Conservation (phyloP, 1,139 yeast species). For the Scheffersomyces segobiensis region DNA sequence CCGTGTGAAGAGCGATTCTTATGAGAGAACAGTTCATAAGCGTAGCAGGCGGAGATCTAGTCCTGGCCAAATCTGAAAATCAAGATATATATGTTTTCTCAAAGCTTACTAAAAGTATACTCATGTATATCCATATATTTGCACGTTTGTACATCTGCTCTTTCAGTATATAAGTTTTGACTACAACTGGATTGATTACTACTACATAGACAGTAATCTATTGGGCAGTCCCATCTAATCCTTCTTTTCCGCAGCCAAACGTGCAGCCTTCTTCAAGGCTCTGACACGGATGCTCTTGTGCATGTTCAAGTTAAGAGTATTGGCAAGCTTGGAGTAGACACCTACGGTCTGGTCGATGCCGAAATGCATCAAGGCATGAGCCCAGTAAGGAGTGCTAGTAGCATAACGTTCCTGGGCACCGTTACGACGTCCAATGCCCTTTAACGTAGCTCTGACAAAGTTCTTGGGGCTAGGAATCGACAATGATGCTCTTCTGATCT, state of each 20-base stretch:
- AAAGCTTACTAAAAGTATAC: too few species aligned
- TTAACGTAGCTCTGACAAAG: constrained; percentile 72
- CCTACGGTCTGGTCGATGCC: constrained; percentile 78
- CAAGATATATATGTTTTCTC: too few species aligned
- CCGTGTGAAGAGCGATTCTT: too few species aligned
- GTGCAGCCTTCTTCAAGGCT: constrained; percentile 78
- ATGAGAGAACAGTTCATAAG: too few species aligned
- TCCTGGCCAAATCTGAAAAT: too few species aligned
- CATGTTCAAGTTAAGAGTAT: constrained; percentile 67
- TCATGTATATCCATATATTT: background rate
- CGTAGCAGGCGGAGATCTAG: too few species aligned
- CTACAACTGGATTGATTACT: background rate
- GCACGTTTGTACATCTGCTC: background rate
- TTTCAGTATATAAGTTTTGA: background rate
- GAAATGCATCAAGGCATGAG: constrained; percentile 93
- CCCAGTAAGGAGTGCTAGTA: constrained; percentile 89
- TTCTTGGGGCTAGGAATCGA: constrained; percentile 79
- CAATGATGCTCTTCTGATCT: constrained; percentile 73
- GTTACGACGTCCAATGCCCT: constrained; percentile 73
- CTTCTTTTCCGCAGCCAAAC: constrained; percentile 24
- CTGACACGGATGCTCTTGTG: constrained; percentile 78
- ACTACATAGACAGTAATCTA: background rate
- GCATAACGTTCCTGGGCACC: constrained; percentile 93
- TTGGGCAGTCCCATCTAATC: constrained; percentile 8
- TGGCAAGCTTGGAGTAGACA: constrained; percentile 71